Evolutionary conservation across 2,329 filamentous ascomycete genomes (phyloP).

Genomic region (Amphichorda felina): DNA sequence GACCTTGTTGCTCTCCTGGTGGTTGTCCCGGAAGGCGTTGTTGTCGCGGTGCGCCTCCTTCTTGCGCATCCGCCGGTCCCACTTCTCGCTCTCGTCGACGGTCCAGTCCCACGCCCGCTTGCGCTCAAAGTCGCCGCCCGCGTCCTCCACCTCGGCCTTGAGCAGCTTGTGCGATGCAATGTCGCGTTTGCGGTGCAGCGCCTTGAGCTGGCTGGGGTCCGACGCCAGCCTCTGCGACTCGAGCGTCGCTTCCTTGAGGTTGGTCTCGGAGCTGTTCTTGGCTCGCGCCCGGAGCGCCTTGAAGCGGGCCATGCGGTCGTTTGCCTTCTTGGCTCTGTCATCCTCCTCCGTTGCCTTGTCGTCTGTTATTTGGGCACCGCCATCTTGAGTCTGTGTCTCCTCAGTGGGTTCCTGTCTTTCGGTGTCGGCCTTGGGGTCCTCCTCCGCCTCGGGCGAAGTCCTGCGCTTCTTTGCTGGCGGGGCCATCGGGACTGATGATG

Average conservation of each 20-base stretch:
- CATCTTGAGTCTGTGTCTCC: slow-evolving; percentile 1
- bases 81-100: slow-evolving; percentile 81
- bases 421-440: not conserved
- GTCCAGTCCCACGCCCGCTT: slow-evolving; percentile 99
- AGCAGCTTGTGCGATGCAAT: slow-evolving; percentile 86
- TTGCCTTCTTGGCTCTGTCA: slow-evolving; percentile 31
- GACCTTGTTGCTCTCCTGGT: slow-evolving; percentile 76
- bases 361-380: slow-evolving; percentile 9
- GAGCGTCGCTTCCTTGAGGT: slow-evolving; percentile 71
- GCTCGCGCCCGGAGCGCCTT: slow-evolving; percentile 76
- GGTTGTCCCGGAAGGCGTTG: slow-evolving; percentile 83
- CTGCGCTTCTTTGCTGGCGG: slow-evolving; percentile 15
- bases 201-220: slow-evolving; percentile 65
- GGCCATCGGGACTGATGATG: slow-evolving; percentile 9
- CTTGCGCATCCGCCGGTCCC: slow-evolving; percentile 86
- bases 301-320: slow-evolving; percentile 70
- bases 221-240: slow-evolving; percentile 71
- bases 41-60: slow-evolving; percentile 71
- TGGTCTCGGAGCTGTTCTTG: slow-evolving; percentile 58
- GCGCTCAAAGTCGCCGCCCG: slow-evolving; percentile 87
- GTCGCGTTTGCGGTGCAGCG: slow-evolving; percentile 75
- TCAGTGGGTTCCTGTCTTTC: slow-evolving; percentile 1
- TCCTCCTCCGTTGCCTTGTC: slow-evolving; percentile 9
- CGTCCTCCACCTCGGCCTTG: slow-evolving; percentile 78
- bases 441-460: slow-evolving; percentile 5